phyloP scores from a whole-genome alignment of 2,329 filamentous ascomycete species.

The Aspergillus neoniger region DNA sequence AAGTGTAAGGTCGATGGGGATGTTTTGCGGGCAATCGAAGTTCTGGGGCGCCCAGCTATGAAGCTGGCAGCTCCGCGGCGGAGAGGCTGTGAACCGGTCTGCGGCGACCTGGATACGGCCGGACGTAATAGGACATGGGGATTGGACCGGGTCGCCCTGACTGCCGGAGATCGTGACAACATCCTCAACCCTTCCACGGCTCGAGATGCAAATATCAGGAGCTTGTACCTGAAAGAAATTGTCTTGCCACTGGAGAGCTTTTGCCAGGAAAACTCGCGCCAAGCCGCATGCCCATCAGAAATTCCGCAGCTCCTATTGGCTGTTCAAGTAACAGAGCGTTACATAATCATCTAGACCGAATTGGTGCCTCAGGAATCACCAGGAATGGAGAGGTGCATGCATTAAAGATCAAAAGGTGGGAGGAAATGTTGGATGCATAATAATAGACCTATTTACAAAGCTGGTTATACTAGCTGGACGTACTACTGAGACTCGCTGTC shows the following conservation, averaged over 20 bases:
- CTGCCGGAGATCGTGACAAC: constrained; percentile 37
- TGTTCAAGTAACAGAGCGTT: background rate
- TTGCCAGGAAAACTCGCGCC: constrained; percentile 32
- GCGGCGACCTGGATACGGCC: constrained; percentile 22
- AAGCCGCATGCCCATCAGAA: constrained; percentile 30
- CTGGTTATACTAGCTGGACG: background rate
- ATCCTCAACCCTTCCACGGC: constrained; percentile 30
- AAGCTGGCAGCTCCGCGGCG: constrained; percentile 27
- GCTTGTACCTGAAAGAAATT: constrained; percentile 13
- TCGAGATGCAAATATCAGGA: constrained; percentile 11
- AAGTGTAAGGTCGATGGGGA: constrained; percentile 5
- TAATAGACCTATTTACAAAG: background rate
- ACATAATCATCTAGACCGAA: constrained; percentile 5
- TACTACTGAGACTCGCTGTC: constrained; percentile 35
- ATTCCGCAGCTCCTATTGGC: constrained; percentile 33
- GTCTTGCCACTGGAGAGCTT: constrained; percentile 22
- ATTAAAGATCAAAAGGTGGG: background rate
- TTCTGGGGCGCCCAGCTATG: constrained; percentile 21
- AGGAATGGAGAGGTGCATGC: background rate
- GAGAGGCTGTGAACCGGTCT: constrained; percentile 26
- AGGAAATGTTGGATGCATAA: background rate
- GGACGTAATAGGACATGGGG: constrained; percentile 30
- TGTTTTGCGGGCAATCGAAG: constrained; percentile 14
- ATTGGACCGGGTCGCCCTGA: constrained; percentile 31
- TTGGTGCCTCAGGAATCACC: background rate